Base-by-base conservation (phyloP, 2,329 filamentous ascomycete species). In the Colletotrichum salicis region DNA sequence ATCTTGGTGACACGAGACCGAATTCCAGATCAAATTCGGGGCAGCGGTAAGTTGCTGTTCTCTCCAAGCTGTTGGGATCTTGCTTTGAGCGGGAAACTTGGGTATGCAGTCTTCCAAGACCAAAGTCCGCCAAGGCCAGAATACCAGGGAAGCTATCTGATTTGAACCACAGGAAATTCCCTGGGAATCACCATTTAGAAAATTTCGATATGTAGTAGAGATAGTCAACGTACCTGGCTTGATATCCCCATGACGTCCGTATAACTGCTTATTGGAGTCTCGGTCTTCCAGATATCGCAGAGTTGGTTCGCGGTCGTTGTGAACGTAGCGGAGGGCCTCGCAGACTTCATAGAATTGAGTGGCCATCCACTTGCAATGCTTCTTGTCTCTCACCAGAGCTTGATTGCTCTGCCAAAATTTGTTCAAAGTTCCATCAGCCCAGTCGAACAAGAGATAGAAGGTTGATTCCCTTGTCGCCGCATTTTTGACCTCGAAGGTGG, bases 41-140 rank as follows among this genome's bases (percentile, higher is more conserved):
- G 0, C 83, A 80, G n/a, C 77, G 78, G 31, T 84, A 85, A 0
- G 82, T 82, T 8, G 77, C 78, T 0, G 79, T 75, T 41, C 67
- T 55, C 24, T 70, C 67, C 5, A 70, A 3, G 10, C 56, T 66
- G 13, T 15, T 61, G 35, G 67, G 67, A 4, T 70, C 67, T 37
- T 67, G 67, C 19, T 60, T 66, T 1, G 55, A 66, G 13, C 48
- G 55, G 7, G 67, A 66, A 1, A 56, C 62, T 5, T 70, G 62
- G 0, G 67, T 70, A 8, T 67, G 67, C 22, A 70, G 1, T 8
- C 62, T 48, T 19, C 62, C 67, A 1, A 70, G 48, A 0, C 67
- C 67, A 5, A 70, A 70, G 7, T 70, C 62, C 0, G 67, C 59
- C 5, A 70, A 29, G 0, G 63, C 67, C 19, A 70, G 22, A 0